A percentile compares a stretch with the other conserved stretches of the same genome.
These are phyloP conservation scores for Evernia prunastri DNA, from an alignment of 495 filamentous ascomycete species.

Conservation along the genomic window DNA sequence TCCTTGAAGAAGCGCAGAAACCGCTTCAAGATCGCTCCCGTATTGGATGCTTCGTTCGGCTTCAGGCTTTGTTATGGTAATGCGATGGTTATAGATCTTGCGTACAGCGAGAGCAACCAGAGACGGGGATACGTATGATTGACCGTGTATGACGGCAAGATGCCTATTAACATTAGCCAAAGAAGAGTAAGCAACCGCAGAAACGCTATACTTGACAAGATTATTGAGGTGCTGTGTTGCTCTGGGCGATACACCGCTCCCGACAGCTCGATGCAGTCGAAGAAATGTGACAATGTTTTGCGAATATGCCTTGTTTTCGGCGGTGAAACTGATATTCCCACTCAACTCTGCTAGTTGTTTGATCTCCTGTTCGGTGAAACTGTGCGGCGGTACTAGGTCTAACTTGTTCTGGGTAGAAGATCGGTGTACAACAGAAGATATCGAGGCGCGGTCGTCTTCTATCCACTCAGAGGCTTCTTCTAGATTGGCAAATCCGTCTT, in stretches of 20 bases:
- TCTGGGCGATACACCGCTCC: conserved; percentile 64
- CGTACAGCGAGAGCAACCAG: conserved; percentile 75
- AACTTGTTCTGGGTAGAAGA: conserved; percentile 4
- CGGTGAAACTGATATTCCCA: conserved; percentile 40
- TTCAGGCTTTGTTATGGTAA: conserved; percentile 59
- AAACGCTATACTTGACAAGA: conserved; percentile 49
- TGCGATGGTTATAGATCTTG: conserved; percentile 83
- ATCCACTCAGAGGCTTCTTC: conserved; percentile 51
- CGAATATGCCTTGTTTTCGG: conserved; percentile 72
- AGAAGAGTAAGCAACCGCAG: background rate
- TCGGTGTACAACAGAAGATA: conserved; percentile 43
- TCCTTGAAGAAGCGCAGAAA: conserved; percentile 57
- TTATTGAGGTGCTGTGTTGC: conserved; percentile 71
- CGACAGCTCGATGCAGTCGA: conserved; percentile 76
- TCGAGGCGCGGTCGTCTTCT: conserved; percentile 40
- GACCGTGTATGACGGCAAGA: conserved; percentile 76
- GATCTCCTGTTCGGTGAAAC: conserved; percentile 35
- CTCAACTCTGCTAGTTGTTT: conserved; percentile 35
- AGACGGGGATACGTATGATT: conserved; percentile 77
- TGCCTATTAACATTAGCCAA: conserved; percentile 33
- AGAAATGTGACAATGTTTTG: conserved; percentile 82
- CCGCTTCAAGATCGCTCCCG: conserved; percentile 70
- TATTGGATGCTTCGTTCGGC: conserved; percentile 87
- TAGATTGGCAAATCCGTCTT: conserved; percentile 64
- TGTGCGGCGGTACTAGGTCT: background rate